These are phyloP conservation scores for Triadica sebifera DNA, from an alignment of 345 rosid genomes.

Conservation along the genomic window DNA sequence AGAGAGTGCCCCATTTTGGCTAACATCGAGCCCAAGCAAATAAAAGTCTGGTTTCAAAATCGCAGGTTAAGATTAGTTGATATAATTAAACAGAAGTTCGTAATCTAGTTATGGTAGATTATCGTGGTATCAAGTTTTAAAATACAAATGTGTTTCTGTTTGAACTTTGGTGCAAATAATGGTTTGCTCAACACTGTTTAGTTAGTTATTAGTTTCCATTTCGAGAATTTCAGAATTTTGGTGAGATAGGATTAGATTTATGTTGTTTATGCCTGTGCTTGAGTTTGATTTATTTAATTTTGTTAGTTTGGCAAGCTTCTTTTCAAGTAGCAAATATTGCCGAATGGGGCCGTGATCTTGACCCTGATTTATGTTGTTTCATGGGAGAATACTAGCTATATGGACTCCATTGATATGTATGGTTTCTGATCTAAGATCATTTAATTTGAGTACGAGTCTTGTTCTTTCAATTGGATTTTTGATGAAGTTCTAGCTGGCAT, in stretches of 20 bases:
- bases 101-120: background rate
- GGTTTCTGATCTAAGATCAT: conserved; percentile 5
- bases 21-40: conserved; percentile 97
- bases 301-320: background rate
- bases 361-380: conserved; percentile 1
- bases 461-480: background rate
- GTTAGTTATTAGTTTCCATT: background rate
- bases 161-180: no score
- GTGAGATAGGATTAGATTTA: background rate
- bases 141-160: background rate
- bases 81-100: background rate
- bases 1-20: conserved; percentile 94
- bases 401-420: background rate
- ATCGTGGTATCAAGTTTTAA: background rate
- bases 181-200: background rate
- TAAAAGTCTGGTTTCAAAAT: conserved; percentile 99
- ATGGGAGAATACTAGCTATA: background rate
- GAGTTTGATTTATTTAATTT: conserved; percentile 2
- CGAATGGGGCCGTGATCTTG: conserved; percentile 1
- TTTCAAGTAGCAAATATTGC: background rate
- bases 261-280: background rate
- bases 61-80: conserved; percentile 52
- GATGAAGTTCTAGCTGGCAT: background rate
- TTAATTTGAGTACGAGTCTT: background rate
- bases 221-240: background rate